phyloP scores from a whole-genome alignment of 108 stramenopile species.

The Nannochloropsis granulata region DNA sequence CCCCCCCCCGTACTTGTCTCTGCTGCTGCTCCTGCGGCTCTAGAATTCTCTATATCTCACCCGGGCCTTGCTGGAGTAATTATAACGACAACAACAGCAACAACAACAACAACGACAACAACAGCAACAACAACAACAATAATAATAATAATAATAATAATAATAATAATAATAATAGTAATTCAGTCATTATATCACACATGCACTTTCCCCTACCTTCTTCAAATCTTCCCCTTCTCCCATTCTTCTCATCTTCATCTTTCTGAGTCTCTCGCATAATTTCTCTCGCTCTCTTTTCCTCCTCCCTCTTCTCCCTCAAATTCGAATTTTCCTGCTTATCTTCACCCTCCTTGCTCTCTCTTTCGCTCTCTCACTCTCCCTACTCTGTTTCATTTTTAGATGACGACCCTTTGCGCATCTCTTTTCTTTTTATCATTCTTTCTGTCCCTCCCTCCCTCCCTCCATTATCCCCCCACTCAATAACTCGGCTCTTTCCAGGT shows the following conservation, averaged over 20 bases:
- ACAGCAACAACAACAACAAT: no score
- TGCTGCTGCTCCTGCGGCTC: no score
- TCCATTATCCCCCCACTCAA: conserved; percentile 9
- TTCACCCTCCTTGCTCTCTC: background rate
- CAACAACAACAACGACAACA: no score
- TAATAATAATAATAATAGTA: no score
- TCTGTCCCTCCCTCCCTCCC: background rate
- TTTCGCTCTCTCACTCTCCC: no score
- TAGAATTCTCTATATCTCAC: no score
- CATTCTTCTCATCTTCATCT: background rate
- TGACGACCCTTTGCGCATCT: background rate
- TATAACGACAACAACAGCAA: no score
- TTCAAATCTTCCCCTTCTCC: background rate
- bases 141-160: no score
- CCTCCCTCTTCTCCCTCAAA: conserved; percentile 5
- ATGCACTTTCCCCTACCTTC: background rate
- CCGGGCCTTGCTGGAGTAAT: no score
- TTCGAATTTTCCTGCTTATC: background rate
- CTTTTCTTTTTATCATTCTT: background rate
- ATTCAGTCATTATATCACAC: no score
- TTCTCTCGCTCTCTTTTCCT: background rate
- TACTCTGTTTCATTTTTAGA: background rate
- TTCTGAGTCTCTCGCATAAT: background rate
- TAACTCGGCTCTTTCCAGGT: background rate
- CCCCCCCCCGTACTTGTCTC: no score